These are phyloP conservation scores for Fragaria nilgerrensis DNA, from an alignment of 306 rosid species.

Conservation along the genomic window DNA sequence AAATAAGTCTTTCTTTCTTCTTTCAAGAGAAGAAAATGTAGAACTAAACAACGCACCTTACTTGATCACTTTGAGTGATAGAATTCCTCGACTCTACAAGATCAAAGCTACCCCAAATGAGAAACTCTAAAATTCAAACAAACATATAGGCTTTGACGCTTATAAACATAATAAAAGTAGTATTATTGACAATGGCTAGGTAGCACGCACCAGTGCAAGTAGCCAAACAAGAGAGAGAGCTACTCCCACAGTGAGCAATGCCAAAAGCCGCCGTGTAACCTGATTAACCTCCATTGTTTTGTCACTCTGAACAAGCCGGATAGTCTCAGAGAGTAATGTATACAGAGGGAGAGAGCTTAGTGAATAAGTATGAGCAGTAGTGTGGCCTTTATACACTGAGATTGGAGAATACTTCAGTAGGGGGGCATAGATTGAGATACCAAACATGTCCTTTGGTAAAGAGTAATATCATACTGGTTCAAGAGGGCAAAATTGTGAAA, in stretches of 20 bases:
- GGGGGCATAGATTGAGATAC: background rate
- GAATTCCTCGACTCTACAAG: background rate
- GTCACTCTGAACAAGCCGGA: background rate
- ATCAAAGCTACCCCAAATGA: background rate
- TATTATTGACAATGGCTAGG: too few relatives aligned
- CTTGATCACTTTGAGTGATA: conserved; percentile 7
- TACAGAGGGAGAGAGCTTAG: background rate
- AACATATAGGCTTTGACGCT: background rate
- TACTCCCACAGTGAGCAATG: background rate
- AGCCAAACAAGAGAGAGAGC: background rate
- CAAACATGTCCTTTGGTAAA: background rate
- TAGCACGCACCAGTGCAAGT: background rate
- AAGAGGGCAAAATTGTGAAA: background rate
- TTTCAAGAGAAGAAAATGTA: background rate
- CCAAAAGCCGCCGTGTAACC: background rate
- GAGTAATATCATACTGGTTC: background rate
- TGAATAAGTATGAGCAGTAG: background rate
- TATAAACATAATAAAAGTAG: background rate
- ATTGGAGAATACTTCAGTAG: background rate
- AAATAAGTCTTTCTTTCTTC: too few relatives aligned
- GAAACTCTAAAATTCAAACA: background rate
- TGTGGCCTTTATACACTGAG: background rate
- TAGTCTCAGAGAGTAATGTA: background rate
- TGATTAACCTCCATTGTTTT: background rate
- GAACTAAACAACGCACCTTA: background rate